phyloP scores from a whole-genome alignment of 768 basidiomycete species.

The Leucogyrophana mollusca region DNA sequence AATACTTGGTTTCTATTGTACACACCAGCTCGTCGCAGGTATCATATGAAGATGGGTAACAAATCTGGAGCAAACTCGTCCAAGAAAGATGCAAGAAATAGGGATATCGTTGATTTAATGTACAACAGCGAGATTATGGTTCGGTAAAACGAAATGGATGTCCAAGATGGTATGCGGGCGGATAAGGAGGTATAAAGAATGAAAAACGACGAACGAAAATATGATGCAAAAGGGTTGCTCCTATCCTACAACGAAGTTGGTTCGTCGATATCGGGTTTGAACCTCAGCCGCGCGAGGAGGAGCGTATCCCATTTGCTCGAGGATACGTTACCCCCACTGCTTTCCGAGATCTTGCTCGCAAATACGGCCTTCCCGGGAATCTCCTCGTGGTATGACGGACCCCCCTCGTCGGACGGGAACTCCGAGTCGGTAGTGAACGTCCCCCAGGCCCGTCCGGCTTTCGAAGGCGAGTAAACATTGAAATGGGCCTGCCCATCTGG shows the following conservation, averaged over 20 bases:
- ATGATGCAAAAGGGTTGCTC: too few species aligned
- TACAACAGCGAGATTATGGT: too few species aligned
- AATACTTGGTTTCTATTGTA: too few species aligned
- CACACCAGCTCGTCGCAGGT: too few species aligned
- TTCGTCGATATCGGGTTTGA: conserved; percentile 57
- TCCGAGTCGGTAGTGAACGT: conserved; percentile 61
- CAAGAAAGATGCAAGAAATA: too few species aligned
- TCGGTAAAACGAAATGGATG: too few species aligned
- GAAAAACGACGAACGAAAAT: too few species aligned
- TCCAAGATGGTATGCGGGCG: too few species aligned
- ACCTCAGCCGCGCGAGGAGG: conserved; percentile 61
- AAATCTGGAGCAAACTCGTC: too few species aligned
- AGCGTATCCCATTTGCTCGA: conserved; percentile 51
- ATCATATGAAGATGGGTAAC: too few species aligned
- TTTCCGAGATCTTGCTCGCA: conserved; percentile 52
- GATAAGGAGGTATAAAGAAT: too few species aligned
- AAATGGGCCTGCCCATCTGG: conserved; percentile 66
- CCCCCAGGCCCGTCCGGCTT: conserved; percentile 67
- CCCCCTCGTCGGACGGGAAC: conserved; percentile 36
- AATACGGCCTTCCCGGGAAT: conserved; percentile 30
- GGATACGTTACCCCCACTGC: conserved; percentile 15
- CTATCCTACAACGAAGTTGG: conserved; percentile 46
- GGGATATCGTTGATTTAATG: too few species aligned
- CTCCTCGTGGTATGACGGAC: conserved; percentile 49
- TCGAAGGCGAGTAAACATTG: conserved; percentile 57